phyloP scores from a whole-genome alignment of 106 monocot genomes.

The Xerophyta viscosa region DNA sequence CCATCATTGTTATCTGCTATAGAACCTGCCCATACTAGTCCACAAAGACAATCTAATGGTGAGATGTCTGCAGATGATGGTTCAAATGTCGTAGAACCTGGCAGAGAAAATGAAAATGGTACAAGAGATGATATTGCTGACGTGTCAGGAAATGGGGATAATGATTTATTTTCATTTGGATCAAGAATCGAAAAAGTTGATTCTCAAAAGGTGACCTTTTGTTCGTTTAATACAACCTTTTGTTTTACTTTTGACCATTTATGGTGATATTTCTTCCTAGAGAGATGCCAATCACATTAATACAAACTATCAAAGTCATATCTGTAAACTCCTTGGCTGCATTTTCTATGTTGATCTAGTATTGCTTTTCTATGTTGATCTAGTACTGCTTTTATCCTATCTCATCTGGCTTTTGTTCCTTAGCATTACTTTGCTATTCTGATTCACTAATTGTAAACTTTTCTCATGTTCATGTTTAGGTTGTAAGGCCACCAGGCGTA shows the following conservation, averaged over 20 bases:
- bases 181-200: conserved; percentile 33
- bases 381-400: no score
- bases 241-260: no score
- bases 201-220: conserved; percentile 42
- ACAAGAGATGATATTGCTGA: conserved; percentile 26
- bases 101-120: conserved; percentile 10
- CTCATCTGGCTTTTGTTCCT: no score
- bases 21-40: conserved; percentile 15
- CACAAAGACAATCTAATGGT: conserved; percentile 8
- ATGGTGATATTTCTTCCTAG: no score
- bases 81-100: conserved; percentile 3
- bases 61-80: conserved; percentile 22
- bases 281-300: no score
- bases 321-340: no score
- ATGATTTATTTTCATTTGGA: conserved; percentile 64
- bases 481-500: conserved; percentile 27
- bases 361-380: no score
- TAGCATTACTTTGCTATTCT: no score
- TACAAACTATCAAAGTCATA: no score
- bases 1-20: conserved; percentile 22
- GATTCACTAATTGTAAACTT: no score
- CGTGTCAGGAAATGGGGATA: conserved; percentile 34
- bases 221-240: no score
- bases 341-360: no score
- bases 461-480: conserved; percentile 19